Evolutionary conservation across 108 stramenopile genomes (phyloP), one percentile per base, ranked within the genome.

Genomic region (Fragilaria crotonensis): DNA sequence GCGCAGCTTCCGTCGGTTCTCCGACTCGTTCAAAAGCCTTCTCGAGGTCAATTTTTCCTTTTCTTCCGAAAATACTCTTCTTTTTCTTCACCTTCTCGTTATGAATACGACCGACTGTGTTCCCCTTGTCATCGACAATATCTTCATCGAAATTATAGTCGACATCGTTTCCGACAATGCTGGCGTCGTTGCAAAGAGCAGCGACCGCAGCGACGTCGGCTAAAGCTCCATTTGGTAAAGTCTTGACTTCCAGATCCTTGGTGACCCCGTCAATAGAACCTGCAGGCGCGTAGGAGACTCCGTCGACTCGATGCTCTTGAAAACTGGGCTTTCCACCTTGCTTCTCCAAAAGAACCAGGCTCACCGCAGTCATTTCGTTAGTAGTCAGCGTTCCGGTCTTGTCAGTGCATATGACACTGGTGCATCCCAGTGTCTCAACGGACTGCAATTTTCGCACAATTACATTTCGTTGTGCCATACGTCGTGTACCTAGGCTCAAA

Each of bases 371-470:
- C 98, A 98, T 98, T 71, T 93, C 85, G 77, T 97, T 97, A 44
- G 94, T 92, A 0, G 98, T 99, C 2, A 99, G 71, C 14, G 98
- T 99, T 28, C 98, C 98, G 4, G 98, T 99, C 70, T 99, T 98
- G 79, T 99, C 98, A 17, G 89, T 89, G 69, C 94, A 96, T 57
- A 98, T 95, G 51, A 95, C 93, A 41, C 82, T 78, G 5, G 90
- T 94, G 50, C 85, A 96, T 26, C 98, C 98, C 63, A 99, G 73
- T 14, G 98, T 98, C 76, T 99, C 98, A 4, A 98, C 97, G 23
- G 85, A 84, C 28, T 92, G 95, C 25, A 98, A 73, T 66, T 89
- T 85, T 30, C 89, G 74, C 20, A 90, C 89, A 63, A 90, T 81
- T 5, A 90, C 89, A 63, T 89, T 88, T 20, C 89, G 76, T 67